phyloP scores from a whole-genome alignment of 2,329 filamentous ascomycete genomes.

The Calonectria multiphialidica region DNA sequence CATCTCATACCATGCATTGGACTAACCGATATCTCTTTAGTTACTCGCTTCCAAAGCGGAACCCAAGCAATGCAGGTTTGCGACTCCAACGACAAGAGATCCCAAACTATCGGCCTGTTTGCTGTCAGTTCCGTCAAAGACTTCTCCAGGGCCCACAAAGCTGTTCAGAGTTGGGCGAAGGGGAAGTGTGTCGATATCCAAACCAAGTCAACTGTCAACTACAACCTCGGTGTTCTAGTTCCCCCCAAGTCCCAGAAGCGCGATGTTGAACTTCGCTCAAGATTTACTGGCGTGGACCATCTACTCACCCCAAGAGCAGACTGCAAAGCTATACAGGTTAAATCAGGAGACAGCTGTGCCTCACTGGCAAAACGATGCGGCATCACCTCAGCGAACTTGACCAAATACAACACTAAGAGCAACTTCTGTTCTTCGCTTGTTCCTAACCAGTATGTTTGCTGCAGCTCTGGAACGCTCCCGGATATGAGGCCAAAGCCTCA shows the following conservation, averaged over 20 bases:
- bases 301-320: slow-evolving; percentile 35
- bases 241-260: slow-evolving; percentile 31
- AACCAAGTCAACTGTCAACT: slow-evolving; percentile 13
- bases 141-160: slow-evolving; percentile 29
- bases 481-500: slow-evolving; percentile 48
- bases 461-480: slow-evolving; percentile 49
- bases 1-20: no score
- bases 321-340: slow-evolving; percentile 45
- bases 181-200: slow-evolving; percentile 34
- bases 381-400: slow-evolving; percentile 52
- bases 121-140: slow-evolving; percentile 29
- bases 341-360: slow-evolving; percentile 51
- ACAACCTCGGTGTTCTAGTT: slow-evolving; percentile 32
- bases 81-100: slow-evolving; percentile 31
- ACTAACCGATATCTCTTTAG: slow-evolving; percentile 4
- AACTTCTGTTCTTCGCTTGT: slow-evolving; percentile 50
- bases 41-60: slow-evolving; percentile 29
- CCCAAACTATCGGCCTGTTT: slow-evolving; percentile 36
- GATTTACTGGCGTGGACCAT: slow-evolving; percentile 27
- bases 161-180: slow-evolving; percentile 35
- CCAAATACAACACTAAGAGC: slow-evolving; percentile 50
- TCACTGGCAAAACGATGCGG: slow-evolving; percentile 53
- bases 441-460: slow-evolving; percentile 52
- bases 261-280: slow-evolving; percentile 29
- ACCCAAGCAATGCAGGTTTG: slow-evolving; percentile 36